Percentiles rank a stretch among this genome's conserved stretches.
These are phyloP conservation scores for Amanita molliuscula DNA, from an alignment of 768 basidiomycete species.

Conservation along the genomic window DNA sequence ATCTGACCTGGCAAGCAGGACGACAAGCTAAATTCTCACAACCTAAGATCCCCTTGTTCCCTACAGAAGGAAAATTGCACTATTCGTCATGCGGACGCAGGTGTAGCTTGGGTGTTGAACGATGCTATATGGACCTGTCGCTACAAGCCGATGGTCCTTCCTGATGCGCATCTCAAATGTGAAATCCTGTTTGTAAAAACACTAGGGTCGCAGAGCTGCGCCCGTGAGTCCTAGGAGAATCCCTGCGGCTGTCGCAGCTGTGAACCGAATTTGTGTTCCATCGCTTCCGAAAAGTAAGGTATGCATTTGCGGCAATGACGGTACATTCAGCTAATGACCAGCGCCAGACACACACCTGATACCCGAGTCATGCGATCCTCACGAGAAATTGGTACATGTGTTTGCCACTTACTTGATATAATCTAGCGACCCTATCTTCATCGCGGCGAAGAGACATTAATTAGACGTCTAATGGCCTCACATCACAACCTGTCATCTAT, in stretches of 20 bases:
- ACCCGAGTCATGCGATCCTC: neutral
- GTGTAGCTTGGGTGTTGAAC: conserved; percentile 43
- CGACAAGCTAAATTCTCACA: conserved; percentile 30
- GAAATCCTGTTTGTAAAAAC: conserved; percentile 34
- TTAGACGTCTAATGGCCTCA: no score
- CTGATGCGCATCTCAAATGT: conserved; percentile 43
- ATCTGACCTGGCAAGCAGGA: conserved; percentile 18
- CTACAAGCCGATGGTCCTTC: conserved; percentile 33
- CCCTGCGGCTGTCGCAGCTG: neutral
- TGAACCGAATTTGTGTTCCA: neutral
- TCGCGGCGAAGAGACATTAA: no score
- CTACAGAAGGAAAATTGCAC: conserved; percentile 25
- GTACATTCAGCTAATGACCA: neutral
- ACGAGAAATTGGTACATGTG: neutral
- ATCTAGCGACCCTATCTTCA: no score
- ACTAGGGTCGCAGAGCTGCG: conserved; percentile 21
- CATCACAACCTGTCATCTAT: no score
- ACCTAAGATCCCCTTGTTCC: conserved; percentile 31
- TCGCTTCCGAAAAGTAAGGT: neutral
- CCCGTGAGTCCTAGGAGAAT: conserved; percentile 16
- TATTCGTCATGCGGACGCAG: conserved; percentile 24
- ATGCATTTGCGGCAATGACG: neutral
- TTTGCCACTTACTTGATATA: neutral
- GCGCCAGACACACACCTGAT: neutral
- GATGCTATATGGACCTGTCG: conserved; percentile 33